Evolutionary conservation across 2,329 filamentous ascomycete genomes (phyloP).

Genomic region (Cladosporium sp.): DNA sequence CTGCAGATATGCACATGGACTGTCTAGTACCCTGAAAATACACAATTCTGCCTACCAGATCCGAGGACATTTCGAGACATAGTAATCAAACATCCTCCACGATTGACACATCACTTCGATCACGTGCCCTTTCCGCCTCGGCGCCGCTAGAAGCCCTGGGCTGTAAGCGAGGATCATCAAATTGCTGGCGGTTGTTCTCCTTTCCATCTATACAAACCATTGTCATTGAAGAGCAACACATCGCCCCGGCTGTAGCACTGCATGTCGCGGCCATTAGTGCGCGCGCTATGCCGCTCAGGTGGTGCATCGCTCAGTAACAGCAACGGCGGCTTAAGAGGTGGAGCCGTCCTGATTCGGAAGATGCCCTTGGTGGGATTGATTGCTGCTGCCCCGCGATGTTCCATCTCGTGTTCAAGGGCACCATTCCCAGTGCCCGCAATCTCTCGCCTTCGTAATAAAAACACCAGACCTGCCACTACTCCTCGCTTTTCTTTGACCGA

Average conservation of each 20-base stretch:
- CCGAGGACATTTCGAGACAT: not conserved
- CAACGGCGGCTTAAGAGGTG: not conserved
- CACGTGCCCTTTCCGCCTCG: constrained; percentile 1
- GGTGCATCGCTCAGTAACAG: not conserved
- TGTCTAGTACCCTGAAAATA: not conserved
- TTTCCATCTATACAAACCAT: not conserved
- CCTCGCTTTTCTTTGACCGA: not conserved
- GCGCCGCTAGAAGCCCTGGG: constrained; percentile 3
- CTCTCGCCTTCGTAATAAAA: not conserved
- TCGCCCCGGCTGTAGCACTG: not conserved
- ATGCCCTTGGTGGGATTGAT: constrained; percentile 4
- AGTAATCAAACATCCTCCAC: not conserved
- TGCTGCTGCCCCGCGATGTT: constrained; percentile 6
- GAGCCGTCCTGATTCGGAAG: constrained; percentile 2
- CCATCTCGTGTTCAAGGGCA: not conserved
- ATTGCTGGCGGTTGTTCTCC: not conserved
- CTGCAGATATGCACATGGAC: constrained; percentile 2
- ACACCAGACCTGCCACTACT: not conserved
- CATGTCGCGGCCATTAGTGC: constrained; percentile 2
- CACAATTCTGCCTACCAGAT: no score
- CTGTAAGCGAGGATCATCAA: constrained; percentile 3
- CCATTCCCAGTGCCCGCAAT: not conserved
- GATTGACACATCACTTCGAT: not conserved
- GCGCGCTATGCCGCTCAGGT: not conserved
- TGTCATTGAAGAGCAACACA: not conserved